Evolutionary conservation across 805 yeast genomes (phyloP), one percentile per base, ranked within the genome.

Genomic region (Lipomyces yamanashiensis): DNA sequence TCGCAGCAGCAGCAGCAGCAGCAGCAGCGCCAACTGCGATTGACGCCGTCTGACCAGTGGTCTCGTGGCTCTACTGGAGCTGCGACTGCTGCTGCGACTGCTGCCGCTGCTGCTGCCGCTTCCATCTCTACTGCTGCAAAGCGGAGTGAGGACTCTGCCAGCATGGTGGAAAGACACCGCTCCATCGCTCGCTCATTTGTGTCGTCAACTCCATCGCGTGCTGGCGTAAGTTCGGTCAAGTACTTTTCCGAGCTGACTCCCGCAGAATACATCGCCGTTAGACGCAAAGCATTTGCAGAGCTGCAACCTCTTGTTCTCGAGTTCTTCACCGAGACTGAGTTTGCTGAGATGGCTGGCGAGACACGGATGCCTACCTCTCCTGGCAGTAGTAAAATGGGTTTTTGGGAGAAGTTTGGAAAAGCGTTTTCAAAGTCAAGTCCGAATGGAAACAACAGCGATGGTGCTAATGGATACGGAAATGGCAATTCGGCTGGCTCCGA

Each of bases 271-370:
- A 81, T 82, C 50, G 75, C 86, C 21, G 77, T 86, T 67, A 79
- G 87, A 61, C 87, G 85, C 71, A 79, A 85, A 73, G 63, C 84
- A 81, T 71, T 82, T 81, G 74, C 83, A 85, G 63, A 76, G 82
- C 68, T 75, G 75, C 76, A 67, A 55, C 75, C 59, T 58, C 70
- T 79, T 73, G 72, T 73, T n/a, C 58, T 70, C 1, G 73, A 72
- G 23, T 53, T 67, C 67, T 71, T 75, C 64, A 69, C 77, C 2
- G 63, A 80, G 9, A 82, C 78, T 1, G 81, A 81, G 56, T 71
- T 75, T 6, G 53, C 75, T 47, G 82, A 81, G 48, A 60, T 79
- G 53, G 66, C 58, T 17, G 39, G 61, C 21, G 59, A 59, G 15
- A 19, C 57, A 6, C 45, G 49, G 21, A 39, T 28, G 28, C 33